These are phyloP conservation scores for Gracilaria gracilis DNA, from an alignment of 23 red algal genomes.

Conservation along the genomic window DNA sequence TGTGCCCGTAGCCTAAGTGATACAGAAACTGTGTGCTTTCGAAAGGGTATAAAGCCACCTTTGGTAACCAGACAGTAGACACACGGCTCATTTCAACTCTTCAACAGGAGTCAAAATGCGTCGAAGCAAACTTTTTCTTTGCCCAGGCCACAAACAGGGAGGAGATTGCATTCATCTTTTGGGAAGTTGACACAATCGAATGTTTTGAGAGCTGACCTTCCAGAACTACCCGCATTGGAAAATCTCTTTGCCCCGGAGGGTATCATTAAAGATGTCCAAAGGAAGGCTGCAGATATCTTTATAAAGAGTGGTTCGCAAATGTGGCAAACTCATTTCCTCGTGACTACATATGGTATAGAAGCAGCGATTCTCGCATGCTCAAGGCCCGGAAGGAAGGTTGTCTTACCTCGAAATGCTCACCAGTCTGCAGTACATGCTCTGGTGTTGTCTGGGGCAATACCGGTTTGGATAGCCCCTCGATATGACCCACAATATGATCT, in stretches of 20 bases:
- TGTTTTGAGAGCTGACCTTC: constrained; percentile 75
- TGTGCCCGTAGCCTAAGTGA: background rate
- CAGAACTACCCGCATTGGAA: constrained; percentile 91
- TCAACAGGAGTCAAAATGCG: constrained; percentile 44
- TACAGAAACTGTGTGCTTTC: background rate
- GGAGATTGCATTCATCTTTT: background rate
- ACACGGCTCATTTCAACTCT: constrained; percentile 66
- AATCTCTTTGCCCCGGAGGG: constrained; percentile 83
- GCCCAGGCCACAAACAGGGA: constrained; percentile 90
- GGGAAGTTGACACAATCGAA: background rate
- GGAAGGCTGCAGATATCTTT: constrained; percentile 74
- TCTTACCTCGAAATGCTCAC: constrained; percentile 92
- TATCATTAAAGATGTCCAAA: constrained; percentile 74
- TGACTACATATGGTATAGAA: constrained; percentile 85
- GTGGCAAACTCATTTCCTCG: constrained; percentile 83
- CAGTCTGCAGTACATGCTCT: constrained; percentile 85
- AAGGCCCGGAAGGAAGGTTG: constrained; percentile 52
- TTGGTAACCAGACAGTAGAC: background rate
- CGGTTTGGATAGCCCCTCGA: constrained; percentile 79
- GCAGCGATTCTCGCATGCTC: constrained; percentile 77
- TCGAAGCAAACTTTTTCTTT: constrained; percentile 91
- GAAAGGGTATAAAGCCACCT: too few species aligned
- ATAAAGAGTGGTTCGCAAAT: constrained; percentile 22
- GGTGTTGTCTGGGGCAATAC: constrained; percentile 78
- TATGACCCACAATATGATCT: constrained; percentile 69